A percentile compares a stretch with the other conserved stretches of the same genome.
phyloP scores from a whole-genome alignment of 2,329 filamentous ascomycete genomes.

The Zymoseptoria passerinii region DNA sequence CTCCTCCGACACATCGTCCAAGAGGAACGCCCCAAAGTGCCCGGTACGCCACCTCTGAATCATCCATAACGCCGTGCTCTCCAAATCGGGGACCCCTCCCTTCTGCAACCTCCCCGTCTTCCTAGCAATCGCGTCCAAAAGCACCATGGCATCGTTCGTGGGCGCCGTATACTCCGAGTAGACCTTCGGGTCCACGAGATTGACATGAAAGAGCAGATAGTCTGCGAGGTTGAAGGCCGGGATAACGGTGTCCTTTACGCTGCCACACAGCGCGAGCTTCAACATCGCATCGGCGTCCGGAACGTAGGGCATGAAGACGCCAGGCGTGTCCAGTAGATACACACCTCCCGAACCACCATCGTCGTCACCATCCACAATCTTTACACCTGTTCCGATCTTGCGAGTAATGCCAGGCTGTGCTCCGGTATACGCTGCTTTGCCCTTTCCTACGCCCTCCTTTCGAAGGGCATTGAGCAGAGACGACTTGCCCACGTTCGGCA shows the following conservation, averaged over 20 bases:
- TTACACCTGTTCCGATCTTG: constrained; percentile 69
- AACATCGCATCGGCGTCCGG: constrained; percentile 80
- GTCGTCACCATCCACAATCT: constrained; percentile 57
- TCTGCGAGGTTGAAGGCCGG: constrained; percentile 71
- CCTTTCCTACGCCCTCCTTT: constrained; percentile 53
- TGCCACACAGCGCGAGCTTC: constrained; percentile 84
- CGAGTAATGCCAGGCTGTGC: constrained; percentile 83
- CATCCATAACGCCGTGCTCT: constrained; percentile 69
- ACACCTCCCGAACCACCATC: constrained; percentile 50
- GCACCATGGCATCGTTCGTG: constrained; percentile 72
- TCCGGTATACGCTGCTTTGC: constrained; percentile 73
- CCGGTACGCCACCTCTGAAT: constrained; percentile 77
- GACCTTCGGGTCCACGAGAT: constrained; percentile 52
- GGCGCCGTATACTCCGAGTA: constrained; percentile 60
- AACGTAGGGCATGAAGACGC: constrained; percentile 91
- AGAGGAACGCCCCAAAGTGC: constrained; percentile 62
- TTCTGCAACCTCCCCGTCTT: constrained; percentile 69
- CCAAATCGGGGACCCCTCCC: constrained; percentile 61
- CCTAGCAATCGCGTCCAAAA: constrained; percentile 62
- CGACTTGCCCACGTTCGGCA: constrained; percentile 97
- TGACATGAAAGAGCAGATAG: constrained; percentile 81
- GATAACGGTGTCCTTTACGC: constrained; percentile 83
- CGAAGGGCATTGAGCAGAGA: constrained; percentile 85
- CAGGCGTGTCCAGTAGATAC: constrained; percentile 84
- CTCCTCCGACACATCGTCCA: constrained; percentile 65